Evolutionary conservation across 805 yeast genomes (phyloP).

Genomic region (Candida argentea): DNA sequence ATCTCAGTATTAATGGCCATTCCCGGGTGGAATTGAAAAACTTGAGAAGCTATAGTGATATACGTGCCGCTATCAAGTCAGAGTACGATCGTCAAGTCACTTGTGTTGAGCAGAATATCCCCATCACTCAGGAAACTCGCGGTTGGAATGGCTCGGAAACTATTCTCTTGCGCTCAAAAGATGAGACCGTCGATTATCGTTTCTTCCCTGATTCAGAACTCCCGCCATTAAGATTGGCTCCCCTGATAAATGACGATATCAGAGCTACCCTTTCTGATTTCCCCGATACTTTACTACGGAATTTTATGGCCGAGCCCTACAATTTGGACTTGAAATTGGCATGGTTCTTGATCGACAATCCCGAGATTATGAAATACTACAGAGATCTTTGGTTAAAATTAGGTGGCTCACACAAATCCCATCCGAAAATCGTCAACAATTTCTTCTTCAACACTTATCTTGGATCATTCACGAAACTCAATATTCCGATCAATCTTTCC

Average conservation of each 20-base stretch:
- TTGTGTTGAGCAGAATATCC: slow-evolving; percentile 26
- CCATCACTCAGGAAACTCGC: slow-evolving; percentile 55
- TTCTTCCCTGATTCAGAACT: slow-evolving; percentile 94
- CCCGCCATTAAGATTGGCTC: slow-evolving; percentile 43
- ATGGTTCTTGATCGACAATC: slow-evolving; percentile 46
- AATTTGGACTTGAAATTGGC: slow-evolving; percentile 65
- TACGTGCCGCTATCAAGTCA: slow-evolving; percentile 59
- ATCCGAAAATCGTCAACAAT: slow-evolving; percentile 42
- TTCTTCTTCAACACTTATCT: slow-evolving; percentile 79
- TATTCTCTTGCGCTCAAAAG: slow-evolving; percentile 61
- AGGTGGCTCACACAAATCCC: slow-evolving; percentile 10
- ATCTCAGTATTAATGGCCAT: slow-evolving; percentile 67
- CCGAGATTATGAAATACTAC: slow-evolving; percentile 44
- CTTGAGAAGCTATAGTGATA: slow-evolving; percentile 74
- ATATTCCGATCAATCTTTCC: slow-evolving; percentile 19
- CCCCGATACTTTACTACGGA: slow-evolving; percentile 49
- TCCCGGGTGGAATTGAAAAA: slow-evolving; percentile 84
- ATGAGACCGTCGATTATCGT: slow-evolving; percentile 75
- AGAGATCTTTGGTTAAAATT: slow-evolving; percentile 23
- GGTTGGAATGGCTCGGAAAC: slow-evolving; percentile 86
- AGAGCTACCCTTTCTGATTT: slow-evolving; percentile 38
- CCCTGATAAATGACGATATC: slow-evolving; percentile 33
- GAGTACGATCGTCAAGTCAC: slow-evolving; percentile 66
- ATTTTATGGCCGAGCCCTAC: slow-evolving; percentile 41
- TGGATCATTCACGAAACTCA: slow-evolving; percentile 54